Base-by-base conservation (phyloP, 1,284 basidiomycete genomes). In the Ustilago shanxiensis region DNA sequence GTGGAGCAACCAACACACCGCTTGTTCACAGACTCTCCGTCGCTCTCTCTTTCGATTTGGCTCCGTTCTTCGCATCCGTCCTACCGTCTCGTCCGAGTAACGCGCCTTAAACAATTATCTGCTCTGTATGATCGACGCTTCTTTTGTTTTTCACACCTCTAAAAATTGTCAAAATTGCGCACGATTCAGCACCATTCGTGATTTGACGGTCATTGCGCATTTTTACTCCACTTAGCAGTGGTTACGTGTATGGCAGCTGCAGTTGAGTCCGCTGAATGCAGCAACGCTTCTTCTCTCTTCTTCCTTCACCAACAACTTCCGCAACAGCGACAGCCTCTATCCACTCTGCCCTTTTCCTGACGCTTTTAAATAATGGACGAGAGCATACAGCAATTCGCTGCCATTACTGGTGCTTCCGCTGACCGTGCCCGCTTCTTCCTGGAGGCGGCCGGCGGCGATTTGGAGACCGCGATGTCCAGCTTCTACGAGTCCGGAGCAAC, bases 381-480 rank as follows among this genome's bases (percentile, higher is more conserved):
- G 16, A 65, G 55, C 26, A 72, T 85, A 18, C 68, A 79, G 26
- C 83, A 85, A 50, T 84, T 80, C 55, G 60, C 74, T 59, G 74
- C 75, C 41, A 79, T 87, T 72, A 87, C 87, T 7, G 86, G 86
- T 24, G 79, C 80, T 20, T 73, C 79, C 7, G 51, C 72, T 29
- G 82, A 86, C 37, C 82, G 83, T 31, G 87, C 87, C 35, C 79
- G 82, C 28, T 86, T 87, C 82, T 86, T 81, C 69, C 79, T 88
- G 58, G 85, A 87, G 29, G 79, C 83, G 3, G 79, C 84, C 11
- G 73, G 74, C 28, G 86, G 86, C 11, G 83, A 88, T 71, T 55
- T 87, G 16, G 63, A 87, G 70, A 77, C 76, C 29, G 87, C 87
- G 16, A 77, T 88, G 64, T 81, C 84, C 18, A 81, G 78, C 35